Conservation (phyloP, 2,329 filamentous ascomycete species). For the Pseudogymnoascus sp. region DNA sequence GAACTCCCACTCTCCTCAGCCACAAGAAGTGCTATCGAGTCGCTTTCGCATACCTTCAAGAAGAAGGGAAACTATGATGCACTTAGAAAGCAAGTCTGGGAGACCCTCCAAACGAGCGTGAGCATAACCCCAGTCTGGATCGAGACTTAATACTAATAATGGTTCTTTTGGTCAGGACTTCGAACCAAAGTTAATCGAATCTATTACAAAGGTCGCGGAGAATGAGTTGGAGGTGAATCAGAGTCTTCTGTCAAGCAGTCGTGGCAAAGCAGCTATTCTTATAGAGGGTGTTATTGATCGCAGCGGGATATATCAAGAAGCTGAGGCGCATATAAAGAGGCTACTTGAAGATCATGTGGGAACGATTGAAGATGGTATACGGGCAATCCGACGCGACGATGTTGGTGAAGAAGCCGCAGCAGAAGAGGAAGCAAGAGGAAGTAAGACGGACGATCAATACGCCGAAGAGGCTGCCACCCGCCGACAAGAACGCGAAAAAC, state of each 20-base stretch:
- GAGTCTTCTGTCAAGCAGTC: constrained; percentile 64
- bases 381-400: constrained; percentile 57
- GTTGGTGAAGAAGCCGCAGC: constrained; percentile 62
- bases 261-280: constrained; percentile 63
- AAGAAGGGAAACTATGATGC: constrained; percentile 79
- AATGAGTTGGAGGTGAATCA: constrained; percentile 67
- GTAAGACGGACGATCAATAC: constrained; percentile 69
- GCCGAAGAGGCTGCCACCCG: constrained; percentile 56
- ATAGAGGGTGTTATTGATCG: constrained; percentile 73
- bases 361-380: constrained; percentile 61
- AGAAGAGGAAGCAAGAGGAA: constrained; percentile 55
- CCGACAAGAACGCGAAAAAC: constrained; percentile 50
- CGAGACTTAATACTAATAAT: not conserved
- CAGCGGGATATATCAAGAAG: constrained; percentile 65
- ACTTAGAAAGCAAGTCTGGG: constrained; percentile 68
- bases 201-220: constrained; percentile 62
- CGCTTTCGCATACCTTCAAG: constrained; percentile 71
- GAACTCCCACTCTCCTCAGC: constrained; percentile 66
- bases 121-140: constrained; percentile 22
- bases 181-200: constrained; percentile 56
- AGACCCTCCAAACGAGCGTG: constrained; percentile 33
- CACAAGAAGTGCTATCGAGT: constrained; percentile 67
- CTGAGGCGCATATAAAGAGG: constrained; percentile 57
- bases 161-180: constrained; percentile 46
- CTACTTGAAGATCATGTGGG: constrained; percentile 55